Conservation (phyloP, 2,329 filamentous ascomycete species). For the Magnaporthales sp. region DNA sequence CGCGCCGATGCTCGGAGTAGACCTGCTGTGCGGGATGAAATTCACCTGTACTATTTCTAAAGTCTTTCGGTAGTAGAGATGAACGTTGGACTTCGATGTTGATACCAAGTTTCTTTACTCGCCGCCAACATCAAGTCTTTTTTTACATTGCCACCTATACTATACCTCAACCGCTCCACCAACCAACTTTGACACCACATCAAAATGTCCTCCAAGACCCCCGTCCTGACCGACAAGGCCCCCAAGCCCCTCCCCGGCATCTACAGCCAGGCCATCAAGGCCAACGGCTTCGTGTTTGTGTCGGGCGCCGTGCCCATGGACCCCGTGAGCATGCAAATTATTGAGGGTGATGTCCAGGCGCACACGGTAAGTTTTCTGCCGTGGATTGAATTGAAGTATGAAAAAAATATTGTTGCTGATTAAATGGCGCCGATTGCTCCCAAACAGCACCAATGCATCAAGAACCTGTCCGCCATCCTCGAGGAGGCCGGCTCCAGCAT, state of each 20-base stretch:
- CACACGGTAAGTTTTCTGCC: conserved; percentile 39
- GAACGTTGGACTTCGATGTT: too few relatives aligned
- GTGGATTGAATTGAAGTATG: too few relatives aligned
- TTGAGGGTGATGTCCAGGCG: conserved; percentile 55
- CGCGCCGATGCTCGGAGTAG: background rate
- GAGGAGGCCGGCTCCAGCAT: conserved; percentile 58
- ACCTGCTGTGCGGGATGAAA: background rate
- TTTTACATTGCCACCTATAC: too few relatives aligned
- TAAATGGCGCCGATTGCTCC: background rate
- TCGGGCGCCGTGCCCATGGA: conserved; percentile 65
- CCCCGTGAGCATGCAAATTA: conserved; percentile 42
- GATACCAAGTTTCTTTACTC: too few relatives aligned
- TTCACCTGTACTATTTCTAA: background rate
- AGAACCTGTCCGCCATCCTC: conserved; percentile 62
- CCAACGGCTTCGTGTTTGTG: conserved; percentile 60
- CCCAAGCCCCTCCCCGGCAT: conserved; percentile 29
- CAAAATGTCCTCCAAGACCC: conserved; percentile 30
- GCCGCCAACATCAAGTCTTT: too few relatives aligned
- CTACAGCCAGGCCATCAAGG: conserved; percentile 52
- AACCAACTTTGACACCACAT: conserved; percentile 15
- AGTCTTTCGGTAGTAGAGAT: too few relatives aligned
- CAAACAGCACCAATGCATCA: conserved; percentile 51
- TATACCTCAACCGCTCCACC: background rate
- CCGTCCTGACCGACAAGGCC: conserved; percentile 30
- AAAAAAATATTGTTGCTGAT: too few relatives aligned